phyloP scores from a whole-genome alignment of 768 basidiomycete species.

The Amanita rubescens region DNA sequence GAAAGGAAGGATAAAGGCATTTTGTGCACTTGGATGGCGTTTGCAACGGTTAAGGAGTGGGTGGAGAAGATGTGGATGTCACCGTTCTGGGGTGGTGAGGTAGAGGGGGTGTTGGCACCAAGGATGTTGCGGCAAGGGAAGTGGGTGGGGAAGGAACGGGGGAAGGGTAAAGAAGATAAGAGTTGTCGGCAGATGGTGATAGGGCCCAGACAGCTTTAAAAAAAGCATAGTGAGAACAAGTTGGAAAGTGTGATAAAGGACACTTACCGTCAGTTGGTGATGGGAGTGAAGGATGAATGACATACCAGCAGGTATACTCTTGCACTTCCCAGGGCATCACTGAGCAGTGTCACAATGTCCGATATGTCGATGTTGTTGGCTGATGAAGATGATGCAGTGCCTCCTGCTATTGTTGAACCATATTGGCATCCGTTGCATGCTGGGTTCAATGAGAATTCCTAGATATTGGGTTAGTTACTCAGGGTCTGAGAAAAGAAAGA shows the following conservation, averaged over 20 bases:
- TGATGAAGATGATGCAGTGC: no score
- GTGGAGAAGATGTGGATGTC: conserved; percentile 96
- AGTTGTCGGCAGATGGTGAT: conserved; percentile 87
- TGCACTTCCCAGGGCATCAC: no score
- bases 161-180: conserved; percentile 94
- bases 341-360: no score
- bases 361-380: no score
- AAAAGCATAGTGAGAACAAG: conserved; percentile 5
- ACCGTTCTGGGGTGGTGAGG: conserved; percentile 25
- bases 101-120: conserved; percentile 26
- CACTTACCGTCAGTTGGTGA: conserved; percentile 79
- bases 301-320: no score
- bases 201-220: conserved; percentile 96
- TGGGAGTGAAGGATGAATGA: no score
- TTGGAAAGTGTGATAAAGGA: not conserved
- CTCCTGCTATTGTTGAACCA: no score
- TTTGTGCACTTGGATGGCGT: conserved; percentile 97
- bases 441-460: no score
- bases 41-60: conserved; percentile 82
- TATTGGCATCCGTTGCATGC: no score
- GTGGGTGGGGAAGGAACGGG: conserved; percentile 81
- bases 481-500: no score
- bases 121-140: conserved; percentile 35
- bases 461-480: no score
- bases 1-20: conserved; percentile 82